phyloP scores from a whole-genome alignment of 306 rosid species.

The Mimosa bimucronata region DNA sequence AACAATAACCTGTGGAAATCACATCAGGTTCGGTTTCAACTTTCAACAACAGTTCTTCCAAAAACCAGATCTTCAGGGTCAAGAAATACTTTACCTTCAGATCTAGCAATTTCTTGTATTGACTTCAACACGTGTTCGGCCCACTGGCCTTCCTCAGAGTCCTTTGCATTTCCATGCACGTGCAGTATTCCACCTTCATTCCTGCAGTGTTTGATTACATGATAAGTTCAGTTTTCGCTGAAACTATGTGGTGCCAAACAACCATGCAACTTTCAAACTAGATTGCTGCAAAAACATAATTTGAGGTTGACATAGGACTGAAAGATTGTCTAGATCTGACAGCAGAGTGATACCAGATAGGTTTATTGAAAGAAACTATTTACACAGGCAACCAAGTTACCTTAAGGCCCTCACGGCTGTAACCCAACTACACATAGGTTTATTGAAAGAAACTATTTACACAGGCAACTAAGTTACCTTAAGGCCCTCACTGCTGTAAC shows the following conservation, averaged over 20 bases:
- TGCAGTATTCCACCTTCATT: slow-evolving; percentile 82
- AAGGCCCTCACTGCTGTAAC: slow-evolving; percentile 80
- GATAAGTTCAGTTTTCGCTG: slow-evolving; percentile 17
- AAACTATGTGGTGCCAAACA: not conserved
- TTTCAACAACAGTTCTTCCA: slow-evolving; percentile 9
- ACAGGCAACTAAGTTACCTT: slow-evolving; percentile 54
- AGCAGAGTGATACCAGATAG: slow-evolving; percentile 9
- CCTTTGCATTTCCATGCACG: slow-evolving; percentile 83
- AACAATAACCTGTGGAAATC: slow-evolving; percentile 61
- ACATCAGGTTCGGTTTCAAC: not conserved
- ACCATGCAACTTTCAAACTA: slow-evolving; percentile 3
- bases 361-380: slow-evolving; percentile 8
- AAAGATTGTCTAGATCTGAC: slow-evolving; percentile 12
- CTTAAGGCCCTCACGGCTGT: slow-evolving; percentile 88
- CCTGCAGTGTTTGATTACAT: slow-evolving; percentile 53
- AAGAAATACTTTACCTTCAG: slow-evolving; percentile 64
- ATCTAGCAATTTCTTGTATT: slow-evolving; percentile 63
- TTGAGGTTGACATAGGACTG: not conserved
- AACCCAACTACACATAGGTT: slow-evolving; percentile 82
- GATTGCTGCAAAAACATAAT: not conserved
- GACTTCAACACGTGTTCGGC: slow-evolving; percentile 59
- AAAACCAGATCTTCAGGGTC: not conserved
- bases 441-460: too few species aligned
- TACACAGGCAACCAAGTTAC: slow-evolving; percentile 42
- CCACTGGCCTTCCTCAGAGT: slow-evolving; percentile 73